Evolutionary conservation across 345 rosid species (phyloP).

Genomic region (Aurinia saxatilis): DNA sequence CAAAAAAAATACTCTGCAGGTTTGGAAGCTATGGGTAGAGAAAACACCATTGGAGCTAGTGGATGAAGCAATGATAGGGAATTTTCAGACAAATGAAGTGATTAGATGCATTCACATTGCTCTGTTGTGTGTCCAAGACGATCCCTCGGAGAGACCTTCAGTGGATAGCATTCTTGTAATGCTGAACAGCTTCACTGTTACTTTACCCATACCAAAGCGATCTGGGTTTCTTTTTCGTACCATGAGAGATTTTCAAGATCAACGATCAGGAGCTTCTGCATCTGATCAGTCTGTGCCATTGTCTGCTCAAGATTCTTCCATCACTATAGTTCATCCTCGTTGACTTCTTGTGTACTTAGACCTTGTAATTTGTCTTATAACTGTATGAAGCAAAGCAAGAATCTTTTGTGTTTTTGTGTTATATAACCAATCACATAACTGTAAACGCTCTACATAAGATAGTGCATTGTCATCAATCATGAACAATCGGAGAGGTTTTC

Average conservation of each 20-base stretch:
- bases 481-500: background rate
- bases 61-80: constrained; percentile 27
- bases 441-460: background rate
- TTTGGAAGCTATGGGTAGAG: constrained; percentile 43
- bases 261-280: background rate
- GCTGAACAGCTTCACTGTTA: constrained; percentile 38
- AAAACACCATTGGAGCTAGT: constrained; percentile 39
- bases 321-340: constrained; percentile 37
- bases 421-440: background rate
- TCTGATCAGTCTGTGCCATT: constrained; percentile 17
- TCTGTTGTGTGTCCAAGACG: constrained; percentile 53
- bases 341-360: background rate
- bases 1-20: constrained; percentile 20
- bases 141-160: constrained; percentile 41
- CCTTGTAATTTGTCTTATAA: background rate
- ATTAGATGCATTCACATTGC: constrained; percentile 51
- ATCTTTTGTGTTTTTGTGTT: background rate
- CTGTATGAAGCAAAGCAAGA: background rate
- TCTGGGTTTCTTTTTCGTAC: constrained; percentile 28
- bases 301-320: constrained; percentile 31
- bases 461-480: background rate
- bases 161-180: constrained; percentile 41
- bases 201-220: constrained; percentile 31
- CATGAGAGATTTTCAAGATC: background rate
- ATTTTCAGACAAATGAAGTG: constrained; percentile 36